phyloP scores from a whole-genome alignment of 2,329 filamentous ascomycete genomes.

The Colletotrichum sojae region DNA sequence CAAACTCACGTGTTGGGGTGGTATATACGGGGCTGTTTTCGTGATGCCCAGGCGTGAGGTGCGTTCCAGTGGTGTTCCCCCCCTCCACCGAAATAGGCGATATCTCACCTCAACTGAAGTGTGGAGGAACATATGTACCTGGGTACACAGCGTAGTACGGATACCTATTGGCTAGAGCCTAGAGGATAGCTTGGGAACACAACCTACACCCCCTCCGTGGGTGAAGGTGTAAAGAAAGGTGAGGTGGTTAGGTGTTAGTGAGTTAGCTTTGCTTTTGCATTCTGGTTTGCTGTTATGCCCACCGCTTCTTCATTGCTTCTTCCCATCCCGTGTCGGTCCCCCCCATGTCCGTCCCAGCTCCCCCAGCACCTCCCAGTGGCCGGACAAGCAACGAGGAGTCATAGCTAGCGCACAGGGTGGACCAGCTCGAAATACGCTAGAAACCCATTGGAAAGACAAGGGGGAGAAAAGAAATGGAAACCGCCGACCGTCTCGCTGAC shows the following conservation, averaged over 20 bases:
- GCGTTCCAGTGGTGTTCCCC: not conserved
- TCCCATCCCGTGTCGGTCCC: conserved; percentile 8
- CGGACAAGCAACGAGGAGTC: conserved; percentile 20
- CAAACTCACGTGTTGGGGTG: not conserved
- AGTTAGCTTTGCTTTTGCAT: conserved; percentile 35
- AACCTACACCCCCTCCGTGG: not conserved
- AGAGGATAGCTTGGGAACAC: too few species aligned
- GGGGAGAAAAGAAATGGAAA: conserved; percentile 22
- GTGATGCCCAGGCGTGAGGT: not conserved
- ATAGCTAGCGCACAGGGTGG: conserved; percentile 19
- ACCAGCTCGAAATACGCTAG: conserved; percentile 17
- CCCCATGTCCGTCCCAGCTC: conserved; percentile 17
- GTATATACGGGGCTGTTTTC: not conserved
- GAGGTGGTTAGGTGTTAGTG: conserved; percentile 2
- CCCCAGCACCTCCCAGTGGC: conserved; percentile 13
- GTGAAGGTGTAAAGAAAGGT: not conserved
- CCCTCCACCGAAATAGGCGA: not conserved
- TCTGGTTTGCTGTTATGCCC: conserved; percentile 28
- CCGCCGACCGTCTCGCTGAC: conserved; percentile 25
- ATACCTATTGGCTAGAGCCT: too few species aligned
- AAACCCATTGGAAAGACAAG: conserved; percentile 22
- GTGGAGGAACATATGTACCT: too few species aligned
- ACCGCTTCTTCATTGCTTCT: conserved; percentile 41
- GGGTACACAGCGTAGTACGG: too few species aligned
- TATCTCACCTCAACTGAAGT: too few species aligned